These are phyloP conservation scores for Comarum palustre DNA, from an alignment of 306 rosid genomes.

Conservation along the genomic window DNA sequence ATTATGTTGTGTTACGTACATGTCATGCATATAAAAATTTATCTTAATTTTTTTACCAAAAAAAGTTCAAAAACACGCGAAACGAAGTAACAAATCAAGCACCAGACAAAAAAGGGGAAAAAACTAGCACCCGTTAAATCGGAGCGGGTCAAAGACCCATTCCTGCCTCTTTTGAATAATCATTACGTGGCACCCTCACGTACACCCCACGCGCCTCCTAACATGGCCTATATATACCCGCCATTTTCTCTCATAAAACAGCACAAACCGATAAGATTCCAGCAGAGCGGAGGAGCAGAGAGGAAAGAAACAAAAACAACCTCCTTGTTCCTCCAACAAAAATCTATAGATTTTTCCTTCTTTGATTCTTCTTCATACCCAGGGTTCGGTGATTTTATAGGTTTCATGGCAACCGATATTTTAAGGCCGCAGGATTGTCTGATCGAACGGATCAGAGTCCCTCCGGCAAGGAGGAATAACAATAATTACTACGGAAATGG, in stretches of 20 bases:
- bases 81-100: too few species aligned
- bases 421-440: conserved; percentile 72
- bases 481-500: conserved; percentile 19
- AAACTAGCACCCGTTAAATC: too few species aligned
- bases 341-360: background rate
- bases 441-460: conserved; percentile 41
- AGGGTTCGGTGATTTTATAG: background rate
- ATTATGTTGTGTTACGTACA: too few species aligned
- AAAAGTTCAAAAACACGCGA: too few species aligned
- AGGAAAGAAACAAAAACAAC: background rate
- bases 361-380: background rate
- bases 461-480: conserved; percentile 26
- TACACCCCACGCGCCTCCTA: background rate
- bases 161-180: background rate
- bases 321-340: conserved; percentile 4
- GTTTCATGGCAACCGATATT: conserved; percentile 73
- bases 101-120: too few species aligned
- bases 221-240: background rate
- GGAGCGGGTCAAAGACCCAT: background rate
- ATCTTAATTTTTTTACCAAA: too few species aligned
- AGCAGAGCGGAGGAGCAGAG: background rate
- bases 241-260: background rate
- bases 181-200: background rate
- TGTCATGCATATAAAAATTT: too few species aligned
- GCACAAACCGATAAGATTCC: background rate